Percentiles rank a stretch among this genome's conserved stretches.
Conservation (phyloP, 176 grass and related monocot genomes). For the Triticum turgidum region DNA sequence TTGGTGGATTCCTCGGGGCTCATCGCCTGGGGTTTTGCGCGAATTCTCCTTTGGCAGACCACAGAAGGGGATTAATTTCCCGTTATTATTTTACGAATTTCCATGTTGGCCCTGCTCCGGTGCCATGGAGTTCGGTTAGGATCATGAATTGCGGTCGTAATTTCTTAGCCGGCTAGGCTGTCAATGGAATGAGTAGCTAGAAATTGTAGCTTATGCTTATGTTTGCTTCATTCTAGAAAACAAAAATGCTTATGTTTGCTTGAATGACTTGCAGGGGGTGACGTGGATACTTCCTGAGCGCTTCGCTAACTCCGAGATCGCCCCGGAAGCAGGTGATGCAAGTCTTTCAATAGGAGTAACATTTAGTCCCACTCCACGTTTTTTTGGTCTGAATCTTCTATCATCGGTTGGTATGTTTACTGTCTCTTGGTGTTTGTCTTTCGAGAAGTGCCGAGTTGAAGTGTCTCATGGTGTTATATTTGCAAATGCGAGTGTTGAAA, state of each 20-base stretch:
- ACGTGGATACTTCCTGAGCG: constrained; percentile 95
- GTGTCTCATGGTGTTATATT: not conserved
- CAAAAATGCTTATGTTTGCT: not conserved
- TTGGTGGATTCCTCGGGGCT: not conserved
- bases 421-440: not conserved
- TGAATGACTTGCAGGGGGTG: constrained; percentile 51
- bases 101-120: not conserved
- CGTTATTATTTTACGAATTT: not conserved
- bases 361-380: not conserved
- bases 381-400: not conserved
- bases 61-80: not conserved
- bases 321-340: constrained; percentile 81
- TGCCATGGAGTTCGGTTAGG: not conserved
- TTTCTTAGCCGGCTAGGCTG: not conserved
- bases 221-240: not conserved
- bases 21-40: not conserved
- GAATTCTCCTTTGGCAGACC: not conserved
- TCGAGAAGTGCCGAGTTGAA: not conserved
- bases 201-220: constrained; percentile 12
- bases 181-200: not conserved
- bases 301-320: constrained; percentile 92
- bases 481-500: not conserved
- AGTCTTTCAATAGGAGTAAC: constrained; percentile 11
- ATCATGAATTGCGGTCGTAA: not conserved
- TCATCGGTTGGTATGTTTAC: not conserved